Base-by-base conservation (phyloP, 2,329 filamentous ascomycete species). In the Penicillium sp. region DNA sequence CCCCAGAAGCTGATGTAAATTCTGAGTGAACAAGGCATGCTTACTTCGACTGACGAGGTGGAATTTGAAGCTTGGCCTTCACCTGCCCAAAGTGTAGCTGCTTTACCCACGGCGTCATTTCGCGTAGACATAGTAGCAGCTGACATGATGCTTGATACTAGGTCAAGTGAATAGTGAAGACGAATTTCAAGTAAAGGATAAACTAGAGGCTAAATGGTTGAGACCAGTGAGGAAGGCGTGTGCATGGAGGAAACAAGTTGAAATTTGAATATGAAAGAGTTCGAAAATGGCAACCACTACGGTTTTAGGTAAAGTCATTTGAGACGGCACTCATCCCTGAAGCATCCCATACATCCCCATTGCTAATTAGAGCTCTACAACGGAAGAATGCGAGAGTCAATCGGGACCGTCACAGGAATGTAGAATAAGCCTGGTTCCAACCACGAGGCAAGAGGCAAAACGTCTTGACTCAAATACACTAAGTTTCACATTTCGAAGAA, bases 11-110 rank as follows among this genome's bases (percentile, higher is more conserved):
- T 47, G 33, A 36, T 44, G 31, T 23, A 38, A 15, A 57, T 53
- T 45, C 31, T 48, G 23, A 49, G 50, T 48, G 39, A 49, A 49
- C 21, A 35, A 50, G 25, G 7, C 13, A 49, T 57, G 67, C 73
- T 57, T 68, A 78, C 76, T 68, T 71, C 73, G 45, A 73, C 66
- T 45, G 74, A 67, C 17, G 67, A 61, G 15, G 70, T 69, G 33
- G 66, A 64, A 57, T 73, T 74, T 4, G 65, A 68, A 48, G 68
- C 69, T 35, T 62, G 68, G 6, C 68, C 72, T 13, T 71, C 64
- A 25, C 72, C 70, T 43, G 70, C 69, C 60, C 75, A 75, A 50
- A 75, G 63, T 51, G 70, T 72, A 63, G 72, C 71, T 49, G 71
- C 67, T 23, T 68, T 70, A n/a, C 65, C 66, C 57, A 69, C 60